Conservation (phyloP, 306 rosid genomes). For the Pachyrhizus erosus region DNA sequence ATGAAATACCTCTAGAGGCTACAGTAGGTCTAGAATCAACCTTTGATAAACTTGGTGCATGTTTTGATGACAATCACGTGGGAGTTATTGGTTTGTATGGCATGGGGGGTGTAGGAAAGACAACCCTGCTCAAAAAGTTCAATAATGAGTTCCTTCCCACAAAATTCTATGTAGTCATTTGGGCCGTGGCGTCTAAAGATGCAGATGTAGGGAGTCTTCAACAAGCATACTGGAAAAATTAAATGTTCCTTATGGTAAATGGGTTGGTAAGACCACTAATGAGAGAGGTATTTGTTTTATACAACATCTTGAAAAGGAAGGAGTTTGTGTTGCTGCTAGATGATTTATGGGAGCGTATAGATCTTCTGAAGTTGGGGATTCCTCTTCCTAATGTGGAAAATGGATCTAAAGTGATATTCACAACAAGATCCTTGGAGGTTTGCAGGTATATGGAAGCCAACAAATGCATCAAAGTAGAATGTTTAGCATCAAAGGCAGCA, state of each 20-base stretch:
- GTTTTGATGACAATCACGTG: background rate
- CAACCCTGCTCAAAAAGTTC: slow-evolving; percentile 1
- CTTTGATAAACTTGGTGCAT: background rate
- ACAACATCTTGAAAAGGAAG: background rate
- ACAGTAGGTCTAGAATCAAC: background rate
- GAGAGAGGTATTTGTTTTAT: slow-evolving; percentile 6
- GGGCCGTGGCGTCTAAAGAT: background rate
- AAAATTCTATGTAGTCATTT: background rate
- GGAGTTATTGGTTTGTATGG: background rate
- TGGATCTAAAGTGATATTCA: background rate
- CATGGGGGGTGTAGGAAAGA: slow-evolving; percentile 7
- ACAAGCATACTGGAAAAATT: background rate
- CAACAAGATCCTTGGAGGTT: background rate
- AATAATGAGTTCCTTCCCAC: background rate
- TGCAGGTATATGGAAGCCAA: slow-evolving; percentile 5
- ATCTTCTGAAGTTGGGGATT: slow-evolving; percentile 3
- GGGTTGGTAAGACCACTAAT: background rate
- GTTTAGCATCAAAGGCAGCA: background rate
- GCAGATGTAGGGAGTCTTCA: background rate
- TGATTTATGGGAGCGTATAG: background rate
- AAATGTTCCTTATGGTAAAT: background rate
- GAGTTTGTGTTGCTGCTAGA: slow-evolving; percentile 7
- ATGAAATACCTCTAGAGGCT: background rate
- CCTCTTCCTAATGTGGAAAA: background rate
- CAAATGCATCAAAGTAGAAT: slow-evolving; percentile 1